Conservation (phyloP, 345 rosid genomes). For the Linum tenue region DNA sequence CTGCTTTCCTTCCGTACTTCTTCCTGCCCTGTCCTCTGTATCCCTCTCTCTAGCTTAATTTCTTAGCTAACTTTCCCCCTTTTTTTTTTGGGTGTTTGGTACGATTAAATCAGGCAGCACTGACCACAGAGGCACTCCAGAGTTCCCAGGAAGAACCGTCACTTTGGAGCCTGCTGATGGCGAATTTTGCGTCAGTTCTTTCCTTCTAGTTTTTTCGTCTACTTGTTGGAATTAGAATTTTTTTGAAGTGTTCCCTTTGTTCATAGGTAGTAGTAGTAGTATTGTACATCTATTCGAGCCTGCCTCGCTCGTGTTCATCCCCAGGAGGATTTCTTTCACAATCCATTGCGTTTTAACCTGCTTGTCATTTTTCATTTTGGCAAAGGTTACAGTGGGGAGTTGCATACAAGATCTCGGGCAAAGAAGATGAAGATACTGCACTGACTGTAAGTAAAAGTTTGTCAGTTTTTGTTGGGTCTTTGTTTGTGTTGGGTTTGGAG, state of each 20-base stretch:
- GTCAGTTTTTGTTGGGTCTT: not conserved
- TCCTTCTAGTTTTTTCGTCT: not conserved
- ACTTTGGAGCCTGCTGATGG: slow-evolving; percentile 63
- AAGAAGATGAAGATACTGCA: slow-evolving; percentile 66
- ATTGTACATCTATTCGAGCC: too few species aligned
- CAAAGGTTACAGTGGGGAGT: slow-evolving; percentile 72
- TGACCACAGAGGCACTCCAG: slow-evolving; percentile 84
- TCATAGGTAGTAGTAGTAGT: not conserved
- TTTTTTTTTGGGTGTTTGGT: slow-evolving; percentile 6
- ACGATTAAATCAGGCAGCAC: slow-evolving; percentile 51
- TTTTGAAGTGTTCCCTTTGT: not conserved
- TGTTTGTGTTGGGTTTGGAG: not conserved
- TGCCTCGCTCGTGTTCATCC: too few species aligned
- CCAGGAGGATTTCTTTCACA: too few species aligned
- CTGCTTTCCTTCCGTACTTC: not conserved
- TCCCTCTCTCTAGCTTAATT: not conserved
- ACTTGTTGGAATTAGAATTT: not conserved
- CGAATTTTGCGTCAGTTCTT: slow-evolving; percentile 60
- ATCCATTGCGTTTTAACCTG: too few species aligned
- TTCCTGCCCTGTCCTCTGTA: not conserved
- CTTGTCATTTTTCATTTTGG: slow-evolving; percentile 13
- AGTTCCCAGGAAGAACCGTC: slow-evolving; percentile 77
- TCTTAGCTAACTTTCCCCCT: not conserved
- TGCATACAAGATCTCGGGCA: slow-evolving; percentile 68
- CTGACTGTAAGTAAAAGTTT: slow-evolving; percentile 30